These are phyloP conservation scores for Saccharum officinarum DNA, from an alignment of 176 grass and related monocot species.

Conservation along the genomic window DNA sequence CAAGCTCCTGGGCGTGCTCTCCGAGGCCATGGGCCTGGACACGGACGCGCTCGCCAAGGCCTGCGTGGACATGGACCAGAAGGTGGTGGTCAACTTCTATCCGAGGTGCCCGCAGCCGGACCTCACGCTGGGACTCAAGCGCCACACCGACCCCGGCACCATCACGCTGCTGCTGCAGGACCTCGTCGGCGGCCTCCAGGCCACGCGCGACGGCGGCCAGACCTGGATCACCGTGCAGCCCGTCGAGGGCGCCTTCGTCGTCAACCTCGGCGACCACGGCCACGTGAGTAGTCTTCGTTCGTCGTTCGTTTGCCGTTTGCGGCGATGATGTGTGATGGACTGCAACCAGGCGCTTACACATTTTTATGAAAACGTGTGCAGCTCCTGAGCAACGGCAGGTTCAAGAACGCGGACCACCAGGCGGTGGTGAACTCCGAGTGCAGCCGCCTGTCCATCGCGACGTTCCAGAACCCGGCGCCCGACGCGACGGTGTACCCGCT, in stretches of 20 bases:
- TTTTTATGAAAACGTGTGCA: conserved; percentile 20
- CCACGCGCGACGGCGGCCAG: conserved; percentile 74
- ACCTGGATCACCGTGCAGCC: conserved; percentile 94
- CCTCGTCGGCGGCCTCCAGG: conserved; percentile 94
- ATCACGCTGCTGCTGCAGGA: conserved; percentile 94
- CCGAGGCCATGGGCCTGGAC: conserved; percentile 83
- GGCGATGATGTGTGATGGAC: no score
- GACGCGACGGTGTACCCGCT: no score
- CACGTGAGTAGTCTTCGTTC: conserved; percentile 38
- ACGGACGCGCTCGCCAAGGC: conserved; percentile 56
- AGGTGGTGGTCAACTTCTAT: conserved; percentile 96
- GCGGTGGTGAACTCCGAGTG: conserved; percentile 82
- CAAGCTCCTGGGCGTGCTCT: conserved; percentile 78
- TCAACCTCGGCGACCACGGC: conserved; percentile 95
- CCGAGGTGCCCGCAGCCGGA: conserved; percentile 90
- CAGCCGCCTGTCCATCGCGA: conserved; percentile 74
- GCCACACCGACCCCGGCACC: conserved; percentile 91
- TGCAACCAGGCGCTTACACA: no score
- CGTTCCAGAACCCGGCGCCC: conserved; percentile 99
- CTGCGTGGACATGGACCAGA: conserved; percentile 95
- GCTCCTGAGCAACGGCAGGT: conserved; percentile 88
- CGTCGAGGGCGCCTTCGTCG: conserved; percentile 68
- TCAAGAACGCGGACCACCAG: conserved; percentile 96
- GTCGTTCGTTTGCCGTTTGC: background rate
- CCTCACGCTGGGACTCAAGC: conserved; percentile 90